These are phyloP conservation scores for Alternaria panax DNA, from an alignment of 2,329 filamentous ascomycete species.

Conservation along the genomic window DNA sequence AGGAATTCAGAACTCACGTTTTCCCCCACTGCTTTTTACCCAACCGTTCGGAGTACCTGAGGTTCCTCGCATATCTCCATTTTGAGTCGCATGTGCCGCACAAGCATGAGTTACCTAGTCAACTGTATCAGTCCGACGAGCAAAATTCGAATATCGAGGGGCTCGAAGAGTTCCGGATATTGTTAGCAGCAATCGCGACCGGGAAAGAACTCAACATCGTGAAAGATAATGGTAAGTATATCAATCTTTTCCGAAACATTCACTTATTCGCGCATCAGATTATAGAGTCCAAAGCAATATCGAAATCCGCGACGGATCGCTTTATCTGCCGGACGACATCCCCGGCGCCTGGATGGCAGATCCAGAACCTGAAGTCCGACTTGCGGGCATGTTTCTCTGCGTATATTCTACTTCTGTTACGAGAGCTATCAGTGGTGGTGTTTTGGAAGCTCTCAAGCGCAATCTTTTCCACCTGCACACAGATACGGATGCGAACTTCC, in stretches of 20 bases:
- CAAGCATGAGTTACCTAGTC: slow-evolving; percentile 24
- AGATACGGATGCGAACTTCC: slow-evolving; percentile 84
- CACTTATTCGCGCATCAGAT: slow-evolving; percentile 26
- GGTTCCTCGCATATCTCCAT: slow-evolving; percentile 51
- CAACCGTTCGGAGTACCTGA: slow-evolving; percentile 48
- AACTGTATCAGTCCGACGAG: slow-evolving; percentile 13
- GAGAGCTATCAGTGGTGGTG: slow-evolving; percentile 70
- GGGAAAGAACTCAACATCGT: slow-evolving; percentile 58
- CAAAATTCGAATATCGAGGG: slow-evolving; percentile 20
- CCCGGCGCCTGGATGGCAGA: slow-evolving; percentile 51
- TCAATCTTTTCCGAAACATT: neutral
- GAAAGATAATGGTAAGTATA: slow-evolving; percentile 47
- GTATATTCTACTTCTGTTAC: slow-evolving; percentile 78
- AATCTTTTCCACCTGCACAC: slow-evolving; percentile 77
- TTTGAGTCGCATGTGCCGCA: slow-evolving; percentile 39
- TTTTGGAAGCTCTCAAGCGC: slow-evolving; percentile 68
- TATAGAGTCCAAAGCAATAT: slow-evolving; percentile 32
- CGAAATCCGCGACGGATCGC: slow-evolving; percentile 47
- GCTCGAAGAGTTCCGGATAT: slow-evolving; percentile 42
- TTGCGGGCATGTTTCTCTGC: slow-evolving; percentile 82
- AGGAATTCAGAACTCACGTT: slow-evolving; percentile 55
- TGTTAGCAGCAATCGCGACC: slow-evolving; percentile 52
- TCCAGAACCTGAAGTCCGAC: slow-evolving; percentile 63
- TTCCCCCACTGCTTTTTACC: slow-evolving; percentile 58
- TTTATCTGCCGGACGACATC: slow-evolving; percentile 61